Conservation (phyloP, 2,329 filamentous ascomycete genomes). For the Metarhizium robertsii region DNA sequence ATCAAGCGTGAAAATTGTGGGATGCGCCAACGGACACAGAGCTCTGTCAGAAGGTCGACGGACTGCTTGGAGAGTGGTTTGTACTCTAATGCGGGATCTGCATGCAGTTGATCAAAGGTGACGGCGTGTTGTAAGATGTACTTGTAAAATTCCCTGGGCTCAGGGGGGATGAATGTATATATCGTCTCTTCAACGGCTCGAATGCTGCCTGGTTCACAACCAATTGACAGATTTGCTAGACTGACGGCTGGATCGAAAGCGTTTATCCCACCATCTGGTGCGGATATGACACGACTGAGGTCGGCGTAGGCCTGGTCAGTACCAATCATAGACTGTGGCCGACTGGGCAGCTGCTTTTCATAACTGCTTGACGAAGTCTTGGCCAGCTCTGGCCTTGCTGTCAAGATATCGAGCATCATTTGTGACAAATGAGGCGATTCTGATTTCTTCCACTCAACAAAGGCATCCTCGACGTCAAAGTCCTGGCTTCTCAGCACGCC, state of each 20-base stretch:
- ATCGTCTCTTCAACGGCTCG: conserved; percentile 51
- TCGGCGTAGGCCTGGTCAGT: conserved; percentile 45
- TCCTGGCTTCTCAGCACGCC: conserved; percentile 74
- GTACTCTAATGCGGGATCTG: conserved; percentile 38
- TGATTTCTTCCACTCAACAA: conserved; percentile 82
- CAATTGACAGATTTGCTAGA: conserved; percentile 56
- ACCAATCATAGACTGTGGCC: conserved; percentile 32
- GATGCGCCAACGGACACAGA: conserved; percentile 82
- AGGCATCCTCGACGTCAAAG: conserved; percentile 84
- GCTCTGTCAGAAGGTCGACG: conserved; percentile 72
- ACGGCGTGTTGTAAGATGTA: conserved; percentile 72
- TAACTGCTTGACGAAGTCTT: conserved; percentile 57
- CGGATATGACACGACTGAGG: conserved; percentile 41
- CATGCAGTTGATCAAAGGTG: conserved; percentile 51
- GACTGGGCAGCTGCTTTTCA: conserved; percentile 47
- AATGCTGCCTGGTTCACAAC: conserved; percentile 41
- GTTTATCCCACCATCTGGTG: conserved; percentile 30
- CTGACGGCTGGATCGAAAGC: conserved; percentile 59
- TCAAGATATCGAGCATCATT: conserved; percentile 87
- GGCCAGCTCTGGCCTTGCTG: conserved; percentile 74
- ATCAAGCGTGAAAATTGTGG: conserved; percentile 74
- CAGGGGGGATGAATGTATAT: conserved; percentile 84
- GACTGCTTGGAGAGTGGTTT: conserved; percentile 66
- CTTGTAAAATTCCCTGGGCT: conserved; percentile 75
- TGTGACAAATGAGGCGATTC: conserved; percentile 81